A percentile compares a stretch with the other conserved stretches of the same genome.
phyloP scores from a whole-genome alignment of 208 protist genomes.

The Trypanosoma theileri region DNA sequence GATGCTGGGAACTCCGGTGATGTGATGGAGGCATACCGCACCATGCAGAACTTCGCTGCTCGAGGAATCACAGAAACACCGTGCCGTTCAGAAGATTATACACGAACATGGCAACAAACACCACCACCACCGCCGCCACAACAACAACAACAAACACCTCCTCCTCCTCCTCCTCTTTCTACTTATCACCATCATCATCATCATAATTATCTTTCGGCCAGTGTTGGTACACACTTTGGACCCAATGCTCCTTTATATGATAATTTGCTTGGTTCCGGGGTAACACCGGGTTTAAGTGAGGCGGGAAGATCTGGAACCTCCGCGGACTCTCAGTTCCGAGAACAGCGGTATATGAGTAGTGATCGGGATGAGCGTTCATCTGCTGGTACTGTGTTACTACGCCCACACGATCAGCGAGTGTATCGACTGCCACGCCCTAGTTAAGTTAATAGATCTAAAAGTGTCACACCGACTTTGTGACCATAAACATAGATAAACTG shows the following conservation, averaged over 20 bases:
- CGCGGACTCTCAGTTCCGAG: background rate
- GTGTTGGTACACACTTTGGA: background rate
- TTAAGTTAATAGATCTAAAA: background rate
- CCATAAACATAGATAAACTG: background rate
- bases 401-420: background rate
- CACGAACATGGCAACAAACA: background rate
- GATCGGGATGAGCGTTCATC: constrained; percentile 19
- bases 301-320: background rate
- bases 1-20: background rate
- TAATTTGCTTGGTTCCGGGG: constrained; percentile 11
- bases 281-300: background rate
- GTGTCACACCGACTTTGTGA: background rate
- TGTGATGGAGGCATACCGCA: constrained; percentile 13
- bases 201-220: background rate
- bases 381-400: constrained; percentile 15
- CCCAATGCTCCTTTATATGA: constrained; percentile 7
- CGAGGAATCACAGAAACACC: background rate
- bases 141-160: background rate
- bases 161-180: background rate
- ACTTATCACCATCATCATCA: background rate
- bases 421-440: constrained; percentile 7
- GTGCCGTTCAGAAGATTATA: too few species aligned
- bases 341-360: constrained; percentile 4
- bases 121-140: background rate
- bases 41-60: constrained; percentile 12